Conservation (phyloP, 2,329 filamentous ascomycete genomes). For the Fusarium goolgardi region DNA sequence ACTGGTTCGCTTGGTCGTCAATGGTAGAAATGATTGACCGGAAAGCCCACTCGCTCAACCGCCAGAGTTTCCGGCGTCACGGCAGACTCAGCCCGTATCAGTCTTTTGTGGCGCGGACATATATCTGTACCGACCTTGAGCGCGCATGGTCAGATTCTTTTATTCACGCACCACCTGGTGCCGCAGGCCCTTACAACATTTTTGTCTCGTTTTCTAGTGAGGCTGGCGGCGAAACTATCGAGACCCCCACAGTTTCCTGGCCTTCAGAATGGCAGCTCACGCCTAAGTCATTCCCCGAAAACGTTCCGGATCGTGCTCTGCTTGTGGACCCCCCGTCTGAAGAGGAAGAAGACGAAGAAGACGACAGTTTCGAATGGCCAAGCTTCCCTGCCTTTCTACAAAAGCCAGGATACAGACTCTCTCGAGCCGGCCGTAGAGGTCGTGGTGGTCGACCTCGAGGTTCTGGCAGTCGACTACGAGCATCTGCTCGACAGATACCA, state of each 20-base stretch:
- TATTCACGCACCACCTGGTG: conserved; percentile 33
- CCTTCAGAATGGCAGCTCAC: conserved; percentile 45
- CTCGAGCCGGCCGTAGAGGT: conserved; percentile 2
- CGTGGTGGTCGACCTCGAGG: conserved; percentile 10
- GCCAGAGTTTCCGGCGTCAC: conserved; percentile 23
- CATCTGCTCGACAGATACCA: conserved; percentile 18
- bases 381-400: conserved; percentile 8
- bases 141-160: conserved; percentile 51
- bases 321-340: conserved; percentile 28
- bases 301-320: conserved; percentile 16
- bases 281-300: conserved; percentile 24
- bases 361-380: conserved; percentile 35
- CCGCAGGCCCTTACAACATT: conserved; percentile 50
- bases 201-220: conserved; percentile 47
- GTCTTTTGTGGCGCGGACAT: conserved; percentile 48
- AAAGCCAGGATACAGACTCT: neutral
- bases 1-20: conserved; percentile 52
- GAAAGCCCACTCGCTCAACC: conserved; percentile 31
- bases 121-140: conserved; percentile 61
- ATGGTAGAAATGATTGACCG: conserved; percentile 49
- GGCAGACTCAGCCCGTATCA: conserved; percentile 25
- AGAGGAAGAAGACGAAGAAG: conserved; percentile 40
- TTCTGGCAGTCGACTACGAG: conserved; percentile 10
- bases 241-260: conserved; percentile 41
- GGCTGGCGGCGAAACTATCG: conserved; percentile 1